Base-by-base conservation (phyloP, 2,329 filamentous ascomycete genomes). In the Aureobasidium sp. region DNA sequence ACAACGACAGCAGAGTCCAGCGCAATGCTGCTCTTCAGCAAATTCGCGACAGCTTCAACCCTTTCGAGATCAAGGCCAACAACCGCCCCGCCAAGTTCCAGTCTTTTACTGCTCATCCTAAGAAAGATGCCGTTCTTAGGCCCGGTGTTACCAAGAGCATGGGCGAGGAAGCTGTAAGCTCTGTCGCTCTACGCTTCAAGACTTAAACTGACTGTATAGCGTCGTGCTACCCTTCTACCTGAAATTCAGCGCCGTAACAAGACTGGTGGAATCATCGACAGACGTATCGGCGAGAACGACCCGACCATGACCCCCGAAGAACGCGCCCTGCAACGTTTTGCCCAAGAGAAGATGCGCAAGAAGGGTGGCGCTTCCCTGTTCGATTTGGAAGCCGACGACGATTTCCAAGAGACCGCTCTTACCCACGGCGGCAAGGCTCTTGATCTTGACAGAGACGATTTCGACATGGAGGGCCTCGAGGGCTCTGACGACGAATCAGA, bases 21-120 rank as follows among this genome's bases (percentile, higher is more conserved):
- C 85, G 88, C 71, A 84, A 88, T 70, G 87, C 85, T 61, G 90
- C 91, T 16, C 81, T 99, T 65, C 86, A 89, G 68, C 85, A 84
- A 62, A 97, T 99, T 72, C 88, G 94, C 71, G 92, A 97, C 70
- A 88, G 92, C 67, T 97, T 97, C 83, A 99, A 99, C 73, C 94
- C 94, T 0, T 99, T 99, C 75, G 94, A 99, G 72, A 84, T 96
- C 73, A 95, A 95, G 75, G 85, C 89, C 62, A 85, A 88, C 44
- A 63, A 64, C 13, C 83, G 88, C 63, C 89, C 87, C 0, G 86
- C 86, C 61, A 97, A 97, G 70, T 96, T 96, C 66, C 86, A 93
- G 47, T 87, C 92, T 48, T 91, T 89, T 0, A 92, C 82, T 59
- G 84, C 83, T 65, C 83, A 83, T 62, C 80, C 83, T 6, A 62